These are phyloP conservation scores for Bipolaris zeicola DNA, from an alignment of 2,329 filamentous ascomycete genomes.

Conservation along the genomic window DNA sequence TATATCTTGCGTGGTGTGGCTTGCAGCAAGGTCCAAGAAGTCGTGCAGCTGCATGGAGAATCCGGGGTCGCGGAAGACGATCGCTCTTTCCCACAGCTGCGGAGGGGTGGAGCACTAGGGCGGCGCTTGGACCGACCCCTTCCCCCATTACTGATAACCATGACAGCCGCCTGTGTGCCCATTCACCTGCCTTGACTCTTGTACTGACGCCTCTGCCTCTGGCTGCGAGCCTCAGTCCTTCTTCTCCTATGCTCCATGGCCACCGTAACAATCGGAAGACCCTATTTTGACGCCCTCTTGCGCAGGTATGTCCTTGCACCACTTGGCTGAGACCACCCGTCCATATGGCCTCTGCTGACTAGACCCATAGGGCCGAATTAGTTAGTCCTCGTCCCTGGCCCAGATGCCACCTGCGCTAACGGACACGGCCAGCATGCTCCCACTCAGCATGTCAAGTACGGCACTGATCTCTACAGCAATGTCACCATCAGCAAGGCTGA, in stretches of 20 bases:
- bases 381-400: constrained; percentile 47
- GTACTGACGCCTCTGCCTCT: constrained; percentile 5
- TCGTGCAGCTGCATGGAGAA: constrained; percentile 12
- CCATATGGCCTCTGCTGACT: constrained; percentile 27
- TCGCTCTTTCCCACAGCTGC: constrained; percentile 19
- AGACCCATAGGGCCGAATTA: constrained; percentile 53
- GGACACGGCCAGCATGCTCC: constrained; percentile 47
- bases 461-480: constrained; percentile 44
- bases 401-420: constrained; percentile 11
- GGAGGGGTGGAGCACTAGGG: constrained; percentile 27
- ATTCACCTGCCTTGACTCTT: constrained; percentile 6
- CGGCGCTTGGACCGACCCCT: constrained; percentile 28
- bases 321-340: neutral
- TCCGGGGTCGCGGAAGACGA: constrained; percentile 18
- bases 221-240: constrained; percentile 13
- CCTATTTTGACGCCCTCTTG: constrained; percentile 66
- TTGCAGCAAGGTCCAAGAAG: neutral
- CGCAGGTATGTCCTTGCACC: constrained; percentile 59
- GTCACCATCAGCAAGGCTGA: constrained; percentile 66
- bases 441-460: constrained; percentile 45
- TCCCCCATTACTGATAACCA: constrained; percentile 23
- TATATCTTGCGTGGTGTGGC: neutral
- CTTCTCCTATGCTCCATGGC: constrained; percentile 39
- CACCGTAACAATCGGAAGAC: constrained; percentile 63
- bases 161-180: constrained; percentile 2